Base-by-base conservation (phyloP, 2,329 filamentous ascomycete genomes). In the Fusarium armeniacum region DNA sequence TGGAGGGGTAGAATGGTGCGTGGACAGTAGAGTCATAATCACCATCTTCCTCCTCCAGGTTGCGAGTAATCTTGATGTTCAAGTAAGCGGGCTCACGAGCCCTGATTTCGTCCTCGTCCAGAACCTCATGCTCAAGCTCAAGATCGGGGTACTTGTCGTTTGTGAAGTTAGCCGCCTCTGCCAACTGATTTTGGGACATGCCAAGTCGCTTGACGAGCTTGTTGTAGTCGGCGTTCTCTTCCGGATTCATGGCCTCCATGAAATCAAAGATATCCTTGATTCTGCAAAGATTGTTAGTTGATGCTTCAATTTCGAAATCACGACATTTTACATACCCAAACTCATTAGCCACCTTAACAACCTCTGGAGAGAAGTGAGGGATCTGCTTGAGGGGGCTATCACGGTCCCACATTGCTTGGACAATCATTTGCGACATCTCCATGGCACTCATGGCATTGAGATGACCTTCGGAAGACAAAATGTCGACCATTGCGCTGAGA, bases 401-500 rank as follows among this genome's bases (percentile, higher is more conserved):
- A 61, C 94, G 92, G 81, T 99, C 95, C 96, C 96, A 99, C 93
- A 98, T 97, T 51, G 92, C 94, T 82, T 99, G 96, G 5, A 99
- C 94, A 55, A 97, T 93, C 96, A 99, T 99, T 78, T 99, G 96
- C 15, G 93, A 97, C 88, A 99, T 93, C 80, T 99, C 96, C 95
- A 99, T 99, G 30, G 96, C 96, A 75, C 91, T 94, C 91, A 98
- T 97, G 64, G 96, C 95, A 77, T 99, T 99, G 67, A 99, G 86
- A 75, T 98, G 93, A 16, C 95, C 96, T 75, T 99, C 94, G 1
- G 94, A 98, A 12, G 94, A 97, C 36, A 99, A 87, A 18, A 99
- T 94, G 78, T 99, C 96, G 24, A 98, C 96, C 75, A 91, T 93
- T 24, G 96, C 95, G 78, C 93, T 97, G 47, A 99, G 87, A 13